Base-by-base conservation (phyloP, 352 stramenopile species). In the Globisporangium cederbergense region DNA sequence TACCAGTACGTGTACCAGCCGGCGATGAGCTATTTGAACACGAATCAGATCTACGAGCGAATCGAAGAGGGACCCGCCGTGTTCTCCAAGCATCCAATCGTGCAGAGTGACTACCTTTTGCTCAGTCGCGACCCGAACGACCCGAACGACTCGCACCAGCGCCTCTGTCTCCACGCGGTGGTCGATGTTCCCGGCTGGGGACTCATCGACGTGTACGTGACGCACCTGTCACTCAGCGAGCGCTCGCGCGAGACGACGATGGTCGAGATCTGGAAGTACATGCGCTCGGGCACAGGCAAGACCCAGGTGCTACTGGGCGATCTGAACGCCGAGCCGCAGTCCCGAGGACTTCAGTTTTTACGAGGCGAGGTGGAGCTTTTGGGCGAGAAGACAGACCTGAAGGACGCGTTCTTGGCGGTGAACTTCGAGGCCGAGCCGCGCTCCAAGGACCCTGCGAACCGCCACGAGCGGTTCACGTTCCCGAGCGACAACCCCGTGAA, bases 1-100 rank as follows among this genome's bases (percentile, higher is more conserved):
- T 96, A 89, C 58, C 86, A 96, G 62, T 96, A 84, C 60, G 87
- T 95, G 4, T 95, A 94, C 51, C 89, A 95, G 58, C 78, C 86
- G 8, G 89, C 87, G 9, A 97, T 96, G 89, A 89, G 73, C 60
- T 96, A 96, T 53, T 56, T 91, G 42, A 89, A 93, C 60, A 67
- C 71, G 1, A 68, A 73, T 42, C 65, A 60, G 2, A 78, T 80
- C 5, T 83, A 79, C n/a, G 86, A 94, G 61, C 80, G 83, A 25
- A 92, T 94, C 49, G 87, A 95, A 58, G 87, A 97, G 75, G 89
- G 87, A 0, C 85, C 87, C 1, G 84, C 85, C 4, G 81, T 97
- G 22, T 86, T 95, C 30, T 95, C 86, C 7, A 89, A 82, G 60
- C 76, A 87, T 42, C 87, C 86, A 3, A 94, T 97, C 66, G 52